phyloP scores from a whole-genome alignment of 2,329 filamentous ascomycete species.

The Penicillium sp. region DNA sequence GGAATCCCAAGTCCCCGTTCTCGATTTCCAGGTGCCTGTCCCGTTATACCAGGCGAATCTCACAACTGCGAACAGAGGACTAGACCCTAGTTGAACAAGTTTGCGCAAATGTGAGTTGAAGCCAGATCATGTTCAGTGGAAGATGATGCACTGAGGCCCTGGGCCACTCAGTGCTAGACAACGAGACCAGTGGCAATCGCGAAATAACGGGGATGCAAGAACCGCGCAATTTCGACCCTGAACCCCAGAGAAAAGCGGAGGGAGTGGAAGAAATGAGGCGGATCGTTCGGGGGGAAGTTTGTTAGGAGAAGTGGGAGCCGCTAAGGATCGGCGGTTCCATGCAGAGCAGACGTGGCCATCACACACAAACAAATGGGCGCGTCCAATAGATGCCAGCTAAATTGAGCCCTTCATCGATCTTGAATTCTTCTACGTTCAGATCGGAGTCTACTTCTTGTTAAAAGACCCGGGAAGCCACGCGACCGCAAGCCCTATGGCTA shows the following conservation, averaged over 20 bases:
- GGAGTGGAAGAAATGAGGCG: slow-evolving; percentile 5
- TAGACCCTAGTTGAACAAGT: slow-evolving; percentile 14
- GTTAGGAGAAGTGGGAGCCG: slow-evolving; percentile 25
- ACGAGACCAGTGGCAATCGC: not conserved
- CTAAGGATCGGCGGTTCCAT: slow-evolving; percentile 26
- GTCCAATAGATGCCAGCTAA: not conserved
- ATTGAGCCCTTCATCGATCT: not conserved
- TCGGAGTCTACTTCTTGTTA: slow-evolving; percentile 7
- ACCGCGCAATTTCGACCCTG: not conserved
- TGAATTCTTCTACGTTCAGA: not conserved
- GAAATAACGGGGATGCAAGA: not conserved
- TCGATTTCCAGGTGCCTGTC: slow-evolving; percentile 1
- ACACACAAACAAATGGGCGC: slow-evolving; percentile 13
- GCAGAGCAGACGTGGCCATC: slow-evolving; percentile 26
- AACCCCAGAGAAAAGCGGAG: slow-evolving; percentile 6
- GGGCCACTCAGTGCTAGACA: slow-evolving; percentile 30
- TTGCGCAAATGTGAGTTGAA: slow-evolving; percentile 14
- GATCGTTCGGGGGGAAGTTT: slow-evolving; percentile 17
- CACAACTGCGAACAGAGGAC: not conserved
- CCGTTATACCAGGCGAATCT: not conserved
- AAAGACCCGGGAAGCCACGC: slow-evolving; percentile 15
- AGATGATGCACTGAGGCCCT: slow-evolving; percentile 32
- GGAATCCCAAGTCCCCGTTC: not conserved
- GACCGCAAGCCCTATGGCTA: slow-evolving; percentile 6
- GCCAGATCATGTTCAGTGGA: slow-evolving; percentile 33